These are phyloP conservation scores for Fusarium sp. DNA, from an alignment of 2,329 filamentous ascomycete species.

Conservation along the genomic window DNA sequence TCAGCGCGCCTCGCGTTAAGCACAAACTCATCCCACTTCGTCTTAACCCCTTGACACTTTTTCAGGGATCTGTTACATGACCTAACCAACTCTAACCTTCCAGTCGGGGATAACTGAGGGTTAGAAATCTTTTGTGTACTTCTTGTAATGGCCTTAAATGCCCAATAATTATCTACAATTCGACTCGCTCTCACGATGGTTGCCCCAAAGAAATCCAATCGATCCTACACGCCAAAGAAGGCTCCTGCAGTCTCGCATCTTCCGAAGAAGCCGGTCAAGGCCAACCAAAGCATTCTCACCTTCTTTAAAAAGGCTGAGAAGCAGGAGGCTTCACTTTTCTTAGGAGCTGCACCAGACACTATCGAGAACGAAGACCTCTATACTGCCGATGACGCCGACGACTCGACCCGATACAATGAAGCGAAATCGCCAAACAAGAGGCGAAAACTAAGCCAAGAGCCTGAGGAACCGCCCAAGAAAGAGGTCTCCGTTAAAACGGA, in stretches of 20 bases:
- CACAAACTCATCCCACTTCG: slow-evolving; percentile 41
- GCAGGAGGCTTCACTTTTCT: slow-evolving; percentile 72
- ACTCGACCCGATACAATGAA: slow-evolving; percentile 54
- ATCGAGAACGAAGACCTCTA: slow-evolving; percentile 50
- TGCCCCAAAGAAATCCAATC: slow-evolving; percentile 53
- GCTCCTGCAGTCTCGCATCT: slow-evolving; percentile 41
- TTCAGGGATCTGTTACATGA: slow-evolving; percentile 3
- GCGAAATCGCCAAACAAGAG: slow-evolving; percentile 53
- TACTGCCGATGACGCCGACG: slow-evolving; percentile 50
- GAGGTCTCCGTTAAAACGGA: slow-evolving; percentile 20
- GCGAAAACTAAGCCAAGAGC: slow-evolving; percentile 50
- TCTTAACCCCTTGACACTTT: slow-evolving; percentile 4
- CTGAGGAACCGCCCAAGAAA: slow-evolving; percentile 6
- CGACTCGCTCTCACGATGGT: slow-evolving; percentile 51
- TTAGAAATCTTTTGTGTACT: background rate
- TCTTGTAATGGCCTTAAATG: background rate
- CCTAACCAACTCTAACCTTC: background rate
- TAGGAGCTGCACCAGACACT: slow-evolving; percentile 50
- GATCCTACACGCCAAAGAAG: slow-evolving; percentile 54
- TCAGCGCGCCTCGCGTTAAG: slow-evolving; percentile 43
- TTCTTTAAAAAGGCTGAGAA: slow-evolving; percentile 82
- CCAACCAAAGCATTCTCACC: slow-evolving; percentile 78
- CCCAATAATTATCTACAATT: background rate
- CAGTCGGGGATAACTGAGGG: background rate
- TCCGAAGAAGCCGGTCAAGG: slow-evolving; percentile 57